A percentile compares a stretch with the other conserved stretches of the same genome.
These are phyloP conservation scores for Aspergillus pseudonomiae DNA, from an alignment of 2,329 filamentous ascomycete genomes.

Conservation along the genomic window DNA sequence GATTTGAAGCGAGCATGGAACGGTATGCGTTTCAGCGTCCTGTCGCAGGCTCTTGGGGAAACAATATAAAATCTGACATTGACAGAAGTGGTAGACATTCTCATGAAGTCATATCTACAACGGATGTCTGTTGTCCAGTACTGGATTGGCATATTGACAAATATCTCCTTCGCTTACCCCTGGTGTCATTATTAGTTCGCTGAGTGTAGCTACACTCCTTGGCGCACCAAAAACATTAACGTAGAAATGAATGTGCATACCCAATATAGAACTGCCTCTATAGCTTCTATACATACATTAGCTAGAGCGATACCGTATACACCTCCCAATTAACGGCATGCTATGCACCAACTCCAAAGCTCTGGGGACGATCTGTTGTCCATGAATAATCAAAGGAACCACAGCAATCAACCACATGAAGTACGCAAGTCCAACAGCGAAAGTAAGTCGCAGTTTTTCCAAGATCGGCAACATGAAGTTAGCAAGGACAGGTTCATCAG, in stretches of 20 bases:
- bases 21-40: too few species aligned
- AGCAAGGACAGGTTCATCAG: not conserved
- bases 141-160: too few species aligned
- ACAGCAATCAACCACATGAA: slow-evolving; percentile 43
- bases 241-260: not conserved
- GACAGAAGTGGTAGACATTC: too few species aligned
- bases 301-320: not conserved
- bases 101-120: too few species aligned
- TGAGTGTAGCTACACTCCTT: too few species aligned
- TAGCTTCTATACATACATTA: not conserved
- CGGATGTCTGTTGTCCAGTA: too few species aligned
- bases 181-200: too few species aligned
- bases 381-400: slow-evolving; percentile 41
- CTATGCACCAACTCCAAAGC: slow-evolving; percentile 8
- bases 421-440: slow-evolving; percentile 37
- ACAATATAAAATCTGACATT: too few species aligned
- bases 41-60: too few species aligned
- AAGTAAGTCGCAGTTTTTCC: slow-evolving; percentile 31
- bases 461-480: slow-evolving; percentile 14
- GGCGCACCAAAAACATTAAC: too few species aligned
- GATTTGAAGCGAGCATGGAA: too few species aligned
- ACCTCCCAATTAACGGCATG: not conserved
- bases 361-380: slow-evolving; percentile 30
- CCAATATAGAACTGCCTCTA: not conserved
- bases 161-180: too few species aligned